A percentile compares a stretch with the other conserved stretches of the same genome.
phyloP scores from a whole-genome alignment of 2,329 filamentous ascomycete species.

The Coniochaeta prunicola region DNA sequence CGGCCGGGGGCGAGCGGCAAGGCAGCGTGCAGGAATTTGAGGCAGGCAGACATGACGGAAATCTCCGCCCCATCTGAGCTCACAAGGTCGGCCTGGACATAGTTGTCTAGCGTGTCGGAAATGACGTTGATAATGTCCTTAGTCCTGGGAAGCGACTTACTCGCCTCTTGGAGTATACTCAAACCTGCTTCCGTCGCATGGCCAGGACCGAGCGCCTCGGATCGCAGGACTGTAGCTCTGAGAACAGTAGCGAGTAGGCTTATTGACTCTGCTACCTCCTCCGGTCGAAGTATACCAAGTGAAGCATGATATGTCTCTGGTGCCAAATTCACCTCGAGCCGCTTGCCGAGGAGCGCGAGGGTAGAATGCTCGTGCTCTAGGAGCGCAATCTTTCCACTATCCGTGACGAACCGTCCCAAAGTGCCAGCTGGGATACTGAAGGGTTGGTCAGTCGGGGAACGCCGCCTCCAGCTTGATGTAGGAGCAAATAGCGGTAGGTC shows the following conservation, averaged over 20 bases:
- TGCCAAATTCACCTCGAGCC: constrained; percentile 59
- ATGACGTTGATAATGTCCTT: constrained; percentile 75
- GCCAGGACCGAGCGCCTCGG: constrained; percentile 11
- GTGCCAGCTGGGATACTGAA: constrained; percentile 62
- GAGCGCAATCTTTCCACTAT: constrained; percentile 67
- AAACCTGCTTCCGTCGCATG: constrained; percentile 25
- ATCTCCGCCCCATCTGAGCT: constrained; percentile 59
- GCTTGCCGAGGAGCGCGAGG: constrained; percentile 70
- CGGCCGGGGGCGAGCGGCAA: constrained; percentile 70
- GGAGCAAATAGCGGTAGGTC: constrained; percentile 57
- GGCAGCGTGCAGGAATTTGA: constrained; percentile 72
- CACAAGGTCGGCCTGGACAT: constrained; percentile 48
- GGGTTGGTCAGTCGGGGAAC: constrained; percentile 35
- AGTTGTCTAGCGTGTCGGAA: constrained; percentile 75
- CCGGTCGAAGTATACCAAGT: constrained; percentile 45
- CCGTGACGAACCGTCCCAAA: constrained; percentile 65
- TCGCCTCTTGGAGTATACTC: constrained; percentile 50
- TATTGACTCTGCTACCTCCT: constrained; percentile 67
- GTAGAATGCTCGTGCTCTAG: constrained; percentile 75
- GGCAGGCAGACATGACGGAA: constrained; percentile 60
- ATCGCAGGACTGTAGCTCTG: constrained; percentile 37
- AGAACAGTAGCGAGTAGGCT: constrained; percentile 67
- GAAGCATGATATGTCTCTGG: constrained; percentile 47
- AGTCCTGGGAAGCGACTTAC: constrained; percentile 46
- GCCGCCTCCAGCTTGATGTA: constrained; percentile 35